These are phyloP conservation scores for Calocybe cyanea DNA, from an alignment of 768 basidiomycete genomes.

Conservation along the genomic window DNA sequence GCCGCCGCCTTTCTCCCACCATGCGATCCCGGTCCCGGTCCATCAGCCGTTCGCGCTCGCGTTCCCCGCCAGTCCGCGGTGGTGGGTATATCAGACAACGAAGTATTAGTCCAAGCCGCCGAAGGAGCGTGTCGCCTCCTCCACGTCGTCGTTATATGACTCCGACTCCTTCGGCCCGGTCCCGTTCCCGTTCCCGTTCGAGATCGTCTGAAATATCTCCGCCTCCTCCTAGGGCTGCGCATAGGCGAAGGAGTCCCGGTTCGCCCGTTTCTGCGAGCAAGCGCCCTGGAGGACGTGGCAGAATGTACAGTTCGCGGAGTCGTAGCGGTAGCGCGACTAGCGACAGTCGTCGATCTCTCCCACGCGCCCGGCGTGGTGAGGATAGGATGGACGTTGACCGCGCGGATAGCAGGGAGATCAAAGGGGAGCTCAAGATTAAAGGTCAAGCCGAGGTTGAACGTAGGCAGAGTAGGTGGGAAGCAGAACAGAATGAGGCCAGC, in stretches of 20 bases:
- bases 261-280: background rate
- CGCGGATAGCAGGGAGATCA: constrained; percentile 16
- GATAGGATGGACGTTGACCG: constrained; percentile 35
- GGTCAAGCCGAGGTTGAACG: constrained; percentile 61
- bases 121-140: constrained; percentile 29
- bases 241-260: constrained; percentile 2
- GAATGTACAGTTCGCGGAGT: constrained; percentile 14
- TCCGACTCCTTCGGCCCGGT: too few relatives aligned
- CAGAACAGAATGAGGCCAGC: constrained; percentile 24
- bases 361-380: constrained; percentile 14
- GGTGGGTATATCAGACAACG: constrained; percentile 37
- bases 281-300: constrained; percentile 12
- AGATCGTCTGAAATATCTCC: constrained; percentile 26
- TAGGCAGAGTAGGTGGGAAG: constrained; percentile 53
- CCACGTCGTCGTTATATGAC: constrained; percentile 19
- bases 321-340: constrained; percentile 23
- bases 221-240: constrained; percentile 27
- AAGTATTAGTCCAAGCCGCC: constrained; percentile 36
- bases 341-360: constrained; percentile 22
- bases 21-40: background rate
- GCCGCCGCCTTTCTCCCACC: constrained; percentile 38
- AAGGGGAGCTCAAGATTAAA: constrained; percentile 68
- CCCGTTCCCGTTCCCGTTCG: constrained; percentile 25
- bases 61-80: constrained; percentile 32
- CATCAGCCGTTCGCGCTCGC: constrained; percentile 29